Percentiles rank a stretch among this genome's conserved stretches.
Evolutionary conservation across 2,329 filamentous ascomycete species (phyloP).

Genomic region (Claviceps lovelessii): DNA sequence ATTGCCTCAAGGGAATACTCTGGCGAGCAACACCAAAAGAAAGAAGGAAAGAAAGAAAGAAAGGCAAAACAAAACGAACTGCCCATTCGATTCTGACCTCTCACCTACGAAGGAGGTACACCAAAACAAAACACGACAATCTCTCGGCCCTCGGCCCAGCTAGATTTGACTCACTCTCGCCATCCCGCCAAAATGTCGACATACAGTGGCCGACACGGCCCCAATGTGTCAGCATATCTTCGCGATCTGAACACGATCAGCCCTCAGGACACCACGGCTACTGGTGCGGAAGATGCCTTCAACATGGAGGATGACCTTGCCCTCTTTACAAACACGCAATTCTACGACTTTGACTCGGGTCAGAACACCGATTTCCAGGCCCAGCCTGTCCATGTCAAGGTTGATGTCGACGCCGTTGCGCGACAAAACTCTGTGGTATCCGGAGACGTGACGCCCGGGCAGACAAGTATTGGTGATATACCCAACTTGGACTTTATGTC

Average conservation of each 20-base stretch:
- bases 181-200: constrained; percentile 42
- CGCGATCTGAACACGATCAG: constrained; percentile 68
- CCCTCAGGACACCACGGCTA: constrained; percentile 37
- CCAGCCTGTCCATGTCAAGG: constrained; percentile 32
- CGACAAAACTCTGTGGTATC: constrained; percentile 19
- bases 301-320: constrained; percentile 58
- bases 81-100: background rate
- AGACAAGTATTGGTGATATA: constrained; percentile 32
- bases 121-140: background rate
- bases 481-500: constrained; percentile 34
- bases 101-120: background rate
- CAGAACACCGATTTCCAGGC: constrained; percentile 43
- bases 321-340: constrained; percentile 70
- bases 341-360: constrained; percentile 64
- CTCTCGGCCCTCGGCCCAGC: background rate
- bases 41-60: too few species aligned
- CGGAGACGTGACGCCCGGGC: constrained; percentile 25
- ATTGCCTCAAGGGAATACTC: too few species aligned
- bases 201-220: constrained; percentile 62
- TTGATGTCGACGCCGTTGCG: constrained; percentile 19
- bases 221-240: constrained; percentile 83
- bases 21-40: too few species aligned
- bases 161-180: background rate
- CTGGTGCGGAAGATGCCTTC: constrained; percentile 39
- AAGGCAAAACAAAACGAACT: too few species aligned